Evolutionary conservation across 768 basidiomycete genomes (phyloP).

Genomic region (Pleurotus eryngii): DNA sequence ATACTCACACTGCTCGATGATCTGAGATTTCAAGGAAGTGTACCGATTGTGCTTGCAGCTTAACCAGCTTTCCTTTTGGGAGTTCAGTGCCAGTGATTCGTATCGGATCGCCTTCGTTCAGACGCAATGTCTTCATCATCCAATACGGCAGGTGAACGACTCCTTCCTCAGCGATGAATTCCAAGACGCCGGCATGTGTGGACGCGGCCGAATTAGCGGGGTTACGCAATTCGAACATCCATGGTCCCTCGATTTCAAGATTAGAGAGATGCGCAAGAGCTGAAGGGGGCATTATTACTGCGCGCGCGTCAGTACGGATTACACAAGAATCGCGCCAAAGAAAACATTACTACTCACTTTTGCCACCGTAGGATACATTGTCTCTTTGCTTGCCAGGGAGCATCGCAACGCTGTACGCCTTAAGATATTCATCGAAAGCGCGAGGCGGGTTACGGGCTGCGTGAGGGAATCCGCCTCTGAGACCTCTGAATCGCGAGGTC

Average conservation of each 20-base stretch:
- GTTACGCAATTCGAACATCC: slow-evolving; percentile 96
- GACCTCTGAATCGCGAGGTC: slow-evolving; percentile 36
- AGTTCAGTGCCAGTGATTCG: slow-evolving; percentile 86
- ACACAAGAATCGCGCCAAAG: slow-evolving; percentile 3
- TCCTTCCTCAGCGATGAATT: slow-evolving; percentile 98
- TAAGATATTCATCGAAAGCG: slow-evolving; percentile 88
- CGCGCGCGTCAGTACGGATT: slow-evolving; percentile 8
- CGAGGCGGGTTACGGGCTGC: slow-evolving; percentile 56
- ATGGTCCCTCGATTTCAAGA: slow-evolving; percentile 86
- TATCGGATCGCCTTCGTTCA: slow-evolving; percentile 94
- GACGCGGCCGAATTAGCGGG: slow-evolving; percentile 79
- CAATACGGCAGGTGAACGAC: slow-evolving; percentile 94
- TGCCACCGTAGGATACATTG: slow-evolving; percentile 95
- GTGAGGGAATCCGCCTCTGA: slow-evolving; percentile 45
- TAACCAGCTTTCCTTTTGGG: slow-evolving; percentile 92
- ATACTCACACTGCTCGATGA: slow-evolving; percentile 91
- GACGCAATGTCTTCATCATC: slow-evolving; percentile 97
- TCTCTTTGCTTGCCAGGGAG: slow-evolving; percentile 81
- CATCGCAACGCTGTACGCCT: slow-evolving; percentile 95
- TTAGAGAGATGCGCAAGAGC: slow-evolving; percentile 84
- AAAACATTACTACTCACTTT: slow-evolving; percentile 54
- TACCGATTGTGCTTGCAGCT: slow-evolving; percentile 92
- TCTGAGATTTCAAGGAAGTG: slow-evolving; percentile 98
- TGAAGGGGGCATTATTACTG: slow-evolving; percentile 98
- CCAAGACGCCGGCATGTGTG: slow-evolving; percentile 96